Percentiles rank a stretch among this genome's conserved stretches.
phyloP scores from a whole-genome alignment of 805 yeast species.

The Hanseniaspora vineae region DNA sequence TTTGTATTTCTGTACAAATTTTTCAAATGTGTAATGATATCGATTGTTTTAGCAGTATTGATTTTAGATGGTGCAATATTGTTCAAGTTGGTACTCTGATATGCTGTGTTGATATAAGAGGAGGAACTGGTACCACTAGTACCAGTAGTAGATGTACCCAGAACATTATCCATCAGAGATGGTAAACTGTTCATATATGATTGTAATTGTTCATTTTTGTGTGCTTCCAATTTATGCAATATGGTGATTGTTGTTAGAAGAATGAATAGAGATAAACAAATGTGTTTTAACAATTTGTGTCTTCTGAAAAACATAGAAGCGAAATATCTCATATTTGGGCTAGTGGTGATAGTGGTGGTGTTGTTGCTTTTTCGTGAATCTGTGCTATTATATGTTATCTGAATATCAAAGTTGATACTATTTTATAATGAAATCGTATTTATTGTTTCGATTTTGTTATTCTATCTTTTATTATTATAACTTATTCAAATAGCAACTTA shows the following conservation, averaged over 20 bases:
- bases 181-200: not conserved
- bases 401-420: too few species aligned
- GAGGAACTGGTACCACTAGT: too few species aligned
- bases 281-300: not conserved
- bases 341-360: not conserved
- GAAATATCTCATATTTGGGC: not conserved
- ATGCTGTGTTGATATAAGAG: too few species aligned
- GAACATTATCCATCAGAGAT: not conserved
- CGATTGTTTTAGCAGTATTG: not conserved
- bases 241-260: not conserved
- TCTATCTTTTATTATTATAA: too few species aligned
- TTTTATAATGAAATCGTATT: too few species aligned
- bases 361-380: not conserved
- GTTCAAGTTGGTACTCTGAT: too few species aligned
- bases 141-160: not conserved
- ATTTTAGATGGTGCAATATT: not conserved
- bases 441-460: too few species aligned
- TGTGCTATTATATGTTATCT: not conserved
- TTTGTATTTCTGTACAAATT: not conserved
- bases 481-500: too few species aligned
- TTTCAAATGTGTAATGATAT: not conserved
- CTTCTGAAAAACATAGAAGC: not conserved
- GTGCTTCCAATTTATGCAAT: not conserved
- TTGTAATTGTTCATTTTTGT: not conserved
- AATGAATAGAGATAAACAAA: not conserved